Evolutionary conservation across 1,284 basidiomycete genomes (phyloP).

Genomic region (Vanrija sp.): DNA sequence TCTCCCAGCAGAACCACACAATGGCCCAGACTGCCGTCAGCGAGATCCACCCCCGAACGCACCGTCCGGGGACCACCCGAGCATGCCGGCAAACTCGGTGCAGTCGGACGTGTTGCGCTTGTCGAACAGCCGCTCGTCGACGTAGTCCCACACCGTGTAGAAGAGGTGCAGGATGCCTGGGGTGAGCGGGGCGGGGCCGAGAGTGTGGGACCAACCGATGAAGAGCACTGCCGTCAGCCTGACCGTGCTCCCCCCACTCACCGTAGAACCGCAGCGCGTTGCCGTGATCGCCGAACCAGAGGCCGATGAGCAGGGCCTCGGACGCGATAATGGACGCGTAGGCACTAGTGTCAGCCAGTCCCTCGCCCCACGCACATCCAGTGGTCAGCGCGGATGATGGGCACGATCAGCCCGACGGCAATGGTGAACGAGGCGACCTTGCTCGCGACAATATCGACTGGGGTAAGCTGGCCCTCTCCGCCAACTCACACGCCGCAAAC

Average conservation of each 20-base stretch:
- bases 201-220: constrained; percentile 8
- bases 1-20: constrained; percentile 40
- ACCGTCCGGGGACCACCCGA: constrained; percentile 43
- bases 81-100: constrained; percentile 34
- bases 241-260: constrained; percentile 5
- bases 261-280: constrained; percentile 47
- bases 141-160: constrained; percentile 49
- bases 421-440: constrained; percentile 47
- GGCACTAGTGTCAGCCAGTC: constrained; percentile 25
- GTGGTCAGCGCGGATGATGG: constrained; percentile 41
- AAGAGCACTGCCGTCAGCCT: constrained; percentile 15
- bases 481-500: neutral
- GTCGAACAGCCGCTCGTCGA: constrained; percentile 46
- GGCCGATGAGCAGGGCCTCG: constrained; percentile 45
- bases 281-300: constrained; percentile 49
- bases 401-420: constrained; percentile 42
- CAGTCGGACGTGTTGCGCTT: constrained; percentile 47
- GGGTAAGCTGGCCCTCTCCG: too few species aligned
- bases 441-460: constrained; percentile 45
- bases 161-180: constrained; percentile 46
- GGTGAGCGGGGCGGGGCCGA: neutral
- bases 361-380: constrained; percentile 34
- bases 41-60: neutral
- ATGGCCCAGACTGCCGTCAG: constrained; percentile 36
- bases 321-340: constrained; percentile 42